phyloP scores from a whole-genome alignment of 164 flowering plant genomes.

The Nelumbo lutea region DNA sequence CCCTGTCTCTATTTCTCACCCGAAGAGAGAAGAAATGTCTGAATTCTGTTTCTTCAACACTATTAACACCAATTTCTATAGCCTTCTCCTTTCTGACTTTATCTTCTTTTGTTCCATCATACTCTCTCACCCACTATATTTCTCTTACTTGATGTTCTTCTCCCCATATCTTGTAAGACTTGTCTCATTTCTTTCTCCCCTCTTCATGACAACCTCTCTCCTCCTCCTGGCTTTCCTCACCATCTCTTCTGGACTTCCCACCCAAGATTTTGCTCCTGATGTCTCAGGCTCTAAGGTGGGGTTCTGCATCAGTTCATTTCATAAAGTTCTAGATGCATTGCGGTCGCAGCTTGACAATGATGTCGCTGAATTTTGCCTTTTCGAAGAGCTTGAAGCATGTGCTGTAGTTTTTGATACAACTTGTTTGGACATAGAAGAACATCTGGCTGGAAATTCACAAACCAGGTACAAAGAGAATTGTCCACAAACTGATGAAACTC shows the following conservation, averaged over 20 bases:
- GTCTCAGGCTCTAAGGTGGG: slow-evolving; percentile 23
- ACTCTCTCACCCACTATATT: slow-evolving; percentile 61
- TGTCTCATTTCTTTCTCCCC: slow-evolving; percentile 68
- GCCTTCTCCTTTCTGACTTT: slow-evolving; percentile 37
- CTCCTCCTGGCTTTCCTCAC: slow-evolving; percentile 47
- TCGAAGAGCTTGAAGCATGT: slow-evolving; percentile 15
- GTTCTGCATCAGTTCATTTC: slow-evolving; percentile 17
- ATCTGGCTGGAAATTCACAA: neutral
- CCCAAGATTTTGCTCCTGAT: neutral
- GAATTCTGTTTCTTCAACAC: slow-evolving; percentile 22
- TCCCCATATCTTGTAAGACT: slow-evolving; percentile 65
- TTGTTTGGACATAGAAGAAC: slow-evolving; percentile 5
- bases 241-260: slow-evolving; percentile 21
- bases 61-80: slow-evolving; percentile 21
- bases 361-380: slow-evolving; percentile 8
- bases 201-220: slow-evolving; percentile 69
- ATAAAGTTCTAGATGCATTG: slow-evolving; percentile 14
- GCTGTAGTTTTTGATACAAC: slow-evolving; percentile 3
- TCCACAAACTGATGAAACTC: neutral
- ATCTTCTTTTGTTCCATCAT: slow-evolving; percentile 33
- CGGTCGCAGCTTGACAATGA: slow-evolving; percentile 18
- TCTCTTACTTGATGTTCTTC: slow-evolving; percentile 76
- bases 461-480: neutral
- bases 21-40: slow-evolving; percentile 26
- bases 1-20: neutral